Conservation (phyloP, 2,329 filamentous ascomycete species). For the Huntiella abstrusa region DNA sequence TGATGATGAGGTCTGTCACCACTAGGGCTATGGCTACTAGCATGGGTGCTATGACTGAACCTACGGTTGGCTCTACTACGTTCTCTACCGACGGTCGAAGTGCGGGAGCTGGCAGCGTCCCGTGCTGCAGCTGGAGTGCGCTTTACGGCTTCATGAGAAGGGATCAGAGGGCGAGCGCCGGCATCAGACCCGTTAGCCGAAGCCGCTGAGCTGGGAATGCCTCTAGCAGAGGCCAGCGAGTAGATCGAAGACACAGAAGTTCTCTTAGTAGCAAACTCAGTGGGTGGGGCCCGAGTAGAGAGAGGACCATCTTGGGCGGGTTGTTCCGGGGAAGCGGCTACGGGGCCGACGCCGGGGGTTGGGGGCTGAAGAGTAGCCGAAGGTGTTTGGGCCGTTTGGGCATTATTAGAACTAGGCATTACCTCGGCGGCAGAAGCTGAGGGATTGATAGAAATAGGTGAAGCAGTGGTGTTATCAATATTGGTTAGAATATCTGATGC, state of each 20-base stretch:
- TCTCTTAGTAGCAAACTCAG: slow-evolving; percentile 39
- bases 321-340: slow-evolving; percentile 6
- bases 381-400: slow-evolving; percentile 21
- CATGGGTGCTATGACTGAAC: slow-evolving; percentile 64
- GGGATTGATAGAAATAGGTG: neutral
- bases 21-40: slow-evolving; percentile 63
- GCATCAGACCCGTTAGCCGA: slow-evolving; percentile 36
- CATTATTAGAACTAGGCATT: neutral
- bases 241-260: slow-evolving; percentile 57
- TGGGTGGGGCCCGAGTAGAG: slow-evolving; percentile 27
- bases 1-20: slow-evolving; percentile 38
- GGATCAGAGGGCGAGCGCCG: slow-evolving; percentile 14
- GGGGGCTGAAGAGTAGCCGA: slow-evolving; percentile 20
- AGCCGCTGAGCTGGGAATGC: slow-evolving; percentile 30
- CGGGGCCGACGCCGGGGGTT: slow-evolving; percentile 17
- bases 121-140: slow-evolving; percentile 1
- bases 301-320: slow-evolving; percentile 15
- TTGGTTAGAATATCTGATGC: neutral
- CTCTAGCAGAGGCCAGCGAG: slow-evolving; percentile 44
- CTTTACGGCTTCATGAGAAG: slow-evolving; percentile 11
- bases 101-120: slow-evolving; percentile 16
- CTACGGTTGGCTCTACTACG: slow-evolving; percentile 54
- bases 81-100: slow-evolving; percentile 34
- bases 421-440: neutral
- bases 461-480: neutral